Evolutionary conservation across 2,329 filamentous ascomycete species (phyloP), one percentile per base, ranked within the genome.

Genomic region (Trichoderma lentiforme): DNA sequence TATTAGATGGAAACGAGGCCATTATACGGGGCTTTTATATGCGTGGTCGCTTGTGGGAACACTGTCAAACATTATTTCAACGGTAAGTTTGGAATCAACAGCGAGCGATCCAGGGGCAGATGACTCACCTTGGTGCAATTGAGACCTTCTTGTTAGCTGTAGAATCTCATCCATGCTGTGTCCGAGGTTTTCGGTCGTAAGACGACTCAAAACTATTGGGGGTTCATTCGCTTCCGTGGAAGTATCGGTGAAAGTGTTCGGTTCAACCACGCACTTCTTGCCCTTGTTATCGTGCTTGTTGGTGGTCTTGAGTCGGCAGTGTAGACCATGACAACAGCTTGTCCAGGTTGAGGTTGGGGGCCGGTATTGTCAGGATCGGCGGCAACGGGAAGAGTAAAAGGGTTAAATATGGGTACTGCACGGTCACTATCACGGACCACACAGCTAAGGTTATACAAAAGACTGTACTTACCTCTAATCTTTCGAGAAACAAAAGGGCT

Each of bases 151-250:
- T 21, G 18, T n/a, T 47, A n/a, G 18, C 8, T 21, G 18, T 18
- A 7, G 39, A 47, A 47, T 21, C 1, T 18, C 18, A n/a, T n/a
- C 39, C 18, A n/a, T 7, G 18, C 39, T 11, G 39, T 47, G 18
- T 47, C 39, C 4, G 94, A 90, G 64, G 89, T 63, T 90, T 91
- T 71, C 93, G 90, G 73, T 90, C 91, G 75, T 91, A 86, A 24
- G 95, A 97, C 73, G 91, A 92, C 84, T 98, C 96, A 84, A 99
- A 98, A 82, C 95, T 97, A 77, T 4, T 18, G 15, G 6, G 2
- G 6, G 6, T 39, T 18, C 36, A 39, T 39, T 39, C 15, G 15
- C 6, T 18, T 39, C 6, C 36, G 3, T 39, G 15, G 15, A 18
- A 39, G 14, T 0, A 18, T 18, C 15, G 15, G 36, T 15, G 36